Evolutionary conservation across 176 grass and related monocot species (phyloP).

Genomic region (Triticum monococcum): DNA sequence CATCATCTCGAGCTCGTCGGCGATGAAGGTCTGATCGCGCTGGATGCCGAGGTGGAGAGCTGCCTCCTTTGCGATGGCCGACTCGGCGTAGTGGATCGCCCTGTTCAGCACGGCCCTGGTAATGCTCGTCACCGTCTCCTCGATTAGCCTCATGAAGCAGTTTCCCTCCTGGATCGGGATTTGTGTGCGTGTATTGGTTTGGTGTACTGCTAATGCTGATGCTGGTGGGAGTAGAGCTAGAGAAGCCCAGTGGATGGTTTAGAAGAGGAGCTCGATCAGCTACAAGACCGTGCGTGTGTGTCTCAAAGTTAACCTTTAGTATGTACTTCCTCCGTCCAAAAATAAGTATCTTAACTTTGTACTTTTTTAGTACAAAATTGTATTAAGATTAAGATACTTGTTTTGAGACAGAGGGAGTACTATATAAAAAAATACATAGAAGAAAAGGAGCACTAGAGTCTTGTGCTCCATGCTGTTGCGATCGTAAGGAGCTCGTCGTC

Average conservation of each 20-base stretch:
- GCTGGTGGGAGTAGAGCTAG: not conserved
- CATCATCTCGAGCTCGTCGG: slow-evolving; percentile 52
- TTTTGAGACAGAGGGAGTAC: too few species aligned
- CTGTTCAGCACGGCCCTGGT: slow-evolving; percentile 18
- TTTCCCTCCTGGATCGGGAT: not conserved
- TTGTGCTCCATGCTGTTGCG: not conserved
- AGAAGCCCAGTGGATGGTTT: not conserved
- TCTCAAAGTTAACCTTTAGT: not conserved
- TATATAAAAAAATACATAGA: not conserved
- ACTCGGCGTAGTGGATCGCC: not conserved
- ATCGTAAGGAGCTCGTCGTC: not conserved
- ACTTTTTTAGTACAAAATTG: too few species aligned
- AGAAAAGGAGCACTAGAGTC: not conserved
- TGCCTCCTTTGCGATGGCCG: not conserved
- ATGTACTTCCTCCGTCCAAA: too few species aligned
- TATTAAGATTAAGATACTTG: too few species aligned
- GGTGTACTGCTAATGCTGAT: not conserved
- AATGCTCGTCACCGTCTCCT: not conserved
- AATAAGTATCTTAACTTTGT: too few species aligned
- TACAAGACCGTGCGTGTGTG: not conserved
- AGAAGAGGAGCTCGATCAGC: not conserved
- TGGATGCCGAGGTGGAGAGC: slow-evolving; percentile 33
- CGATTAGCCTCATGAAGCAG: slow-evolving; percentile 8
- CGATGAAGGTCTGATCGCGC: slow-evolving; percentile 12
- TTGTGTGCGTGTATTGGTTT: not conserved